Evolutionary conservation across 345 rosid species (phyloP).

Genomic region (Aquilaria yunnanensis): DNA sequence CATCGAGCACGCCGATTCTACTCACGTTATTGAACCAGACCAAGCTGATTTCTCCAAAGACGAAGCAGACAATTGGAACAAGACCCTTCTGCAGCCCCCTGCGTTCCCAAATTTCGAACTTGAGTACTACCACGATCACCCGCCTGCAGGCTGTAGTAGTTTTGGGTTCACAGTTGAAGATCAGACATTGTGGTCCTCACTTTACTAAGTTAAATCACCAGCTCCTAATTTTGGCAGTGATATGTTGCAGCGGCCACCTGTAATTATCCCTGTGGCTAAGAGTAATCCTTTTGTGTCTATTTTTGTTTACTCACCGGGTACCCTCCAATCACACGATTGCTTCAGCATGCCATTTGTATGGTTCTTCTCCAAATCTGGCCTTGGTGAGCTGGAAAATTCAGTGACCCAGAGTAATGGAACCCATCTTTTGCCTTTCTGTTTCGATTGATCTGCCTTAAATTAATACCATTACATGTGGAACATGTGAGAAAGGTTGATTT

Average conservation of each 20-base stretch:
- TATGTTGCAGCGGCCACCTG: conserved; percentile 12
- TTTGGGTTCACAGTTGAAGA: conserved; percentile 42
- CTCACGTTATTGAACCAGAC: conserved; percentile 31
- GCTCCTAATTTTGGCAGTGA: neutral
- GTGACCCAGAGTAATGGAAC: no score
- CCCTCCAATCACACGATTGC: neutral
- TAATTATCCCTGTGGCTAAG: conserved; percentile 12
- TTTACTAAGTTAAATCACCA: conserved; percentile 18
- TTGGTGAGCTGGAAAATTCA: no score
- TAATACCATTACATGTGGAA: no score
- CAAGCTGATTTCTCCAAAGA: conserved; percentile 42
- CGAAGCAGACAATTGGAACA: conserved; percentile 32
- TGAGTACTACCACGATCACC: conserved; percentile 14
- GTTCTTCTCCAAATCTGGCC: no score
- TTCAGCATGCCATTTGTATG: neutral
- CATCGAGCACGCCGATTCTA: conserved; percentile 37
- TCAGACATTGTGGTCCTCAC: conserved; percentile 50
- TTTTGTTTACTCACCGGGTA: neutral
- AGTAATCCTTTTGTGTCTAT: neutral
- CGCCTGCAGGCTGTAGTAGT: conserved; percentile 27
- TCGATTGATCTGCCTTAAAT: no score
- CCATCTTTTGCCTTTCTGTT: no score
- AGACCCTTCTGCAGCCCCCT: conserved; percentile 20
- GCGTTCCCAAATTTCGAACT: conserved; percentile 29
- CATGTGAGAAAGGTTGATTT: no score